Conservation (phyloP, 495 filamentous ascomycete species). For the Annulohypoxylon moriforme region DNA sequence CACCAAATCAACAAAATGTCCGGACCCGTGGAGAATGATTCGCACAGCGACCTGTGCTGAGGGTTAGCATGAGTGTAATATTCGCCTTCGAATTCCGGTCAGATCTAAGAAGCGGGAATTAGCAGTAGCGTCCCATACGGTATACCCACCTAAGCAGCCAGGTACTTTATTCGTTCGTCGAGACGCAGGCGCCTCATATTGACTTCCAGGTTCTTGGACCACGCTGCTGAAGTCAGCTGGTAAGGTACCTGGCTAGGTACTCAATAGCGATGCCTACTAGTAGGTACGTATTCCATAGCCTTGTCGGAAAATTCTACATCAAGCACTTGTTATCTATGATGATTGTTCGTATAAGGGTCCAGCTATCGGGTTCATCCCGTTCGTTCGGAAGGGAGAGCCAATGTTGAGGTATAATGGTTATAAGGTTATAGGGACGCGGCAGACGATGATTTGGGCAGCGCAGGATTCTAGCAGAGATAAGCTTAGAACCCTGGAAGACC, state of each 20-base stretch:
- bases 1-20: neutral
- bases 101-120: neutral
- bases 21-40: neutral
- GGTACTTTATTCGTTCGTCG: neutral
- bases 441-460: conserved; percentile 1
- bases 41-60: neutral
- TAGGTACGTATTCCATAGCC: neutral
- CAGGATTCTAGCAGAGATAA: conserved; percentile 1
- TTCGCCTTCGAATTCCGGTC: neutral
- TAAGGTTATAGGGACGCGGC: neutral
- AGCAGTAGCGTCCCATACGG: neutral
- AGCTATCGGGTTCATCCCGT: conserved; percentile 17
- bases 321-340: conserved; percentile 9
- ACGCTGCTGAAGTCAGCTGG: neutral
- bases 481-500: neutral
- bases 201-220: neutral
- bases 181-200: neutral
- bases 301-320: conserved; percentile 10
- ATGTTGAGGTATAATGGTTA: conserved; percentile 2
- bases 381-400: conserved; percentile 14
- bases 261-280: too few species aligned
- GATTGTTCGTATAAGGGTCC: neutral
- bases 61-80: neutral
- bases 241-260: neutral
- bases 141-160: neutral